Conservation (phyloP, 2,329 filamentous ascomycete species). For the Ceratocystiopsis sp. region DNA sequence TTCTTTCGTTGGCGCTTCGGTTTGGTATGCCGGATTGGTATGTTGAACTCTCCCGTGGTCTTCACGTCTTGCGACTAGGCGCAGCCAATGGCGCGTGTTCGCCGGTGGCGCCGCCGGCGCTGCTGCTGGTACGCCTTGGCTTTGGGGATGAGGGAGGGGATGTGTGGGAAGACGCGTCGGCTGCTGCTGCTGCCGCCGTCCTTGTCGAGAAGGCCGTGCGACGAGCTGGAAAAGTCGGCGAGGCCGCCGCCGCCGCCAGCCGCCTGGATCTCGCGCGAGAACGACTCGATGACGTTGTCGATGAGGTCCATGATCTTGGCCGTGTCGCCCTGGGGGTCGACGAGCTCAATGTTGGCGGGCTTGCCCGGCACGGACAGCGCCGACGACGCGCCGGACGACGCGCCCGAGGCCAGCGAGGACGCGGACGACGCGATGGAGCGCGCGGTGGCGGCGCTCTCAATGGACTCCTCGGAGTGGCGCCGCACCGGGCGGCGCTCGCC, state of each 20-base stretch:
- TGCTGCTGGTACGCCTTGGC: slow-evolving; percentile 7
- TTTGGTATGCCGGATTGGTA: too few relatives aligned
- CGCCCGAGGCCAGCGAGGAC: background rate
- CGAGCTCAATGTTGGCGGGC: slow-evolving; percentile 13
- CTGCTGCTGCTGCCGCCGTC: background rate
- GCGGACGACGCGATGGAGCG: background rate
- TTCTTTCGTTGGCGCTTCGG: too few relatives aligned
- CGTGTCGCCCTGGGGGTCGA: slow-evolving; percentile 14
- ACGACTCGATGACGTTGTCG: slow-evolving; percentile 12
- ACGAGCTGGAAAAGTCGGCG: background rate
- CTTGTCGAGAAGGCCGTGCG: background rate
- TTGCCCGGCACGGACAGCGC: slow-evolving; percentile 5
- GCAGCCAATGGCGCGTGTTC: too few relatives aligned
- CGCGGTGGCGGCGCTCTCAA: slow-evolving; percentile 3
- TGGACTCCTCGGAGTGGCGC: slow-evolving; percentile 5
- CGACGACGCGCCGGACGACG: background rate
- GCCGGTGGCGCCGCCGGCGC: background rate
- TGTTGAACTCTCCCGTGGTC: too few relatives aligned
- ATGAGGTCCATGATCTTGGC: slow-evolving; percentile 9
- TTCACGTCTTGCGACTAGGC: too few relatives aligned
- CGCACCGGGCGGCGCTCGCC: slow-evolving; percentile 3
- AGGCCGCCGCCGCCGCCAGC: background rate
- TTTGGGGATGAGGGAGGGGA: slow-evolving; percentile 11
- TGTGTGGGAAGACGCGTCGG: slow-evolving; percentile 2
- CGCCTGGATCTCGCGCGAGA: slow-evolving; percentile 10